A percentile compares a stretch with the other conserved stretches of the same genome.
These are phyloP conservation scores for Tricholomella constricta DNA, from an alignment of 768 basidiomycete species.

Conservation along the genomic window DNA sequence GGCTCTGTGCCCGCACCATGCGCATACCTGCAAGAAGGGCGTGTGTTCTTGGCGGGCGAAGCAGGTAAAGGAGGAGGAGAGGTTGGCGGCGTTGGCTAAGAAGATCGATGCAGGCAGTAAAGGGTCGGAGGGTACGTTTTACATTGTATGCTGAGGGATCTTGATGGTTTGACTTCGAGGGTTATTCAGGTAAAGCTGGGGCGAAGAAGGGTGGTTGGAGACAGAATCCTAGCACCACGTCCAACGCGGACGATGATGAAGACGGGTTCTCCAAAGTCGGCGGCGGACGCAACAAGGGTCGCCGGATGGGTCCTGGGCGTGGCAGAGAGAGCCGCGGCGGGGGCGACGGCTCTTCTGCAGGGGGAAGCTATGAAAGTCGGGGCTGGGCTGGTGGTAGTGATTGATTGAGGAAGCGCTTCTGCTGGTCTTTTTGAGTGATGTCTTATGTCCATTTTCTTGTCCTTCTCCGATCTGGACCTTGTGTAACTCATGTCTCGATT, in stretches of 20 bases:
- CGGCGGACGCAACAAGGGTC: conserved; percentile 7
- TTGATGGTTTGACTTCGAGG: not conserved
- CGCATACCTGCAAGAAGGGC: conserved; percentile 37
- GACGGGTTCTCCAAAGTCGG: conserved; percentile 9
- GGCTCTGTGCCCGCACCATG: conserved; percentile 32
- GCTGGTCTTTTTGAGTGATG: too few species aligned
- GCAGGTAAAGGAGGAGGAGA: conserved; percentile 27
- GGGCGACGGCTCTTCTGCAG: not conserved
- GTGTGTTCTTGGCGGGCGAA: conserved; percentile 35
- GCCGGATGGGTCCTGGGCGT: not conserved
- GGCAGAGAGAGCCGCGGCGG: not conserved
- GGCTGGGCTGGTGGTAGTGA: not conserved
- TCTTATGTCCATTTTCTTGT: too few species aligned
- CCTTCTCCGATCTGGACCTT: too few species aligned
- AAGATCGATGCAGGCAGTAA: conserved; percentile 8
- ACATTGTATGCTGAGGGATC: not conserved
- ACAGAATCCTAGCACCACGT: conserved; percentile 6
- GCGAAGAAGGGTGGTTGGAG: conserved; percentile 11
- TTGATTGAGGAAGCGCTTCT: too few species aligned
- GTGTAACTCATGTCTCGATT: too few species aligned
- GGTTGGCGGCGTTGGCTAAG: conserved; percentile 7
- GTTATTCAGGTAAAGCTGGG: not conserved
- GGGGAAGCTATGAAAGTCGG: not conserved
- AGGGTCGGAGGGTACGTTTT: not conserved
- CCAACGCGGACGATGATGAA: conserved; percentile 1